phyloP scores from a whole-genome alignment of 2,329 filamentous ascomycete genomes.

The Neospermospora avenae region DNA sequence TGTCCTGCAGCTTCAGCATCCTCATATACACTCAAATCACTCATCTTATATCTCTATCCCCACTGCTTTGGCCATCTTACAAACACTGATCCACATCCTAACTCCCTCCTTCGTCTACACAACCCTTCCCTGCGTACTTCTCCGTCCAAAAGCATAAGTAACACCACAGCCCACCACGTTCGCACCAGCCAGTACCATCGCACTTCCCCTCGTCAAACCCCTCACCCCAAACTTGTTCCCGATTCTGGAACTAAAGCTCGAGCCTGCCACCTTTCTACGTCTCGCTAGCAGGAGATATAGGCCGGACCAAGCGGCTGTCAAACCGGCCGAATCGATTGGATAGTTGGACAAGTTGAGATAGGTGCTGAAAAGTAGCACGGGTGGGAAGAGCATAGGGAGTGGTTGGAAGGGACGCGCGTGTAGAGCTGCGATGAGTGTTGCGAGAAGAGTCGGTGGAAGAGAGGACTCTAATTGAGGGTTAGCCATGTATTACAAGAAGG shows the following conservation, averaged over 20 bases:
- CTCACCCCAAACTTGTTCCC: constrained; percentile 47
- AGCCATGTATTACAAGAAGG: not conserved
- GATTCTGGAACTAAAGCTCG: constrained; percentile 36
- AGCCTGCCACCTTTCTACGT: constrained; percentile 43
- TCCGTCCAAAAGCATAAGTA: constrained; percentile 44
- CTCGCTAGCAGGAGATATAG: constrained; percentile 61
- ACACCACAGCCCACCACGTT: constrained; percentile 50
- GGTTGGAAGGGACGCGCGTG: constrained; percentile 63
- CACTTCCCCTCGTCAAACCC: constrained; percentile 49
- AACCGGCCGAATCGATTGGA: constrained; percentile 60
- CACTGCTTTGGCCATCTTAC: too few species aligned
- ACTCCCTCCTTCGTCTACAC: not conserved
- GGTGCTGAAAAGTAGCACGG: constrained; percentile 61
- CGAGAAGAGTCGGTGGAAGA: constrained; percentile 61
- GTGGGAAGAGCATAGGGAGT: constrained; percentile 65
- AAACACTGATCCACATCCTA: not conserved
- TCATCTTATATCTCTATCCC: too few species aligned
- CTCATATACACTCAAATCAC: too few species aligned
- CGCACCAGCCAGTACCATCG: constrained; percentile 47
- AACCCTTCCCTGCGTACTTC: constrained; percentile 1
- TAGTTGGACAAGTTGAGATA: constrained; percentile 63
- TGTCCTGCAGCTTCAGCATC: too few species aligned
- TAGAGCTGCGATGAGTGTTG: constrained; percentile 63
- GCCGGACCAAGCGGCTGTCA: constrained; percentile 62
- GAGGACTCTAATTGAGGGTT: constrained; percentile 50